Base-by-base conservation (phyloP, 805 yeast species). In the Metschnikowia borealis region DNA sequence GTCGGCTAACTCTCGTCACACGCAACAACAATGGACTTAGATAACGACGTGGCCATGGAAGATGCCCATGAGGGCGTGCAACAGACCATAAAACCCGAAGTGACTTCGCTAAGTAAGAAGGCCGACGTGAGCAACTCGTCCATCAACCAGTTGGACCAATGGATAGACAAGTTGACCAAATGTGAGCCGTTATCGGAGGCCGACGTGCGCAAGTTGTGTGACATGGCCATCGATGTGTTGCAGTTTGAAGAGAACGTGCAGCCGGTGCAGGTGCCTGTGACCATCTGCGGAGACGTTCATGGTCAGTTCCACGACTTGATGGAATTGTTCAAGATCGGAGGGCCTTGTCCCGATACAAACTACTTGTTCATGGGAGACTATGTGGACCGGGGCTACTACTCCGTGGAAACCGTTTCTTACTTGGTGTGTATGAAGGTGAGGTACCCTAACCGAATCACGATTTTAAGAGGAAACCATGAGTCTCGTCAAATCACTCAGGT, bases 231-330 rank as follows among this genome's bases (percentile, higher is more conserved):
- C 52, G 97, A 91, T 59, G 94, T 90, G 33, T 73, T 91, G 61
- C 95, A 89, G 67, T 85, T 83, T 59, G 97, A 91, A 73, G 91
- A 88, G 60, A 92, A 94, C 65, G 96, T 92, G 46, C 97, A 92
- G 71, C 96, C 96, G 1, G 97, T 92, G 43, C 83, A 82, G 55
- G 92, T 90, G 7, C 99, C 99, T 5, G 98, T 94, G 34, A 92
- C 98, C 17, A 90, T 91, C 57, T 92, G 97, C 75, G 97, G 97
- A 58, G 97, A 90, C 69, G 92, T 90, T 48, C 97, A 90, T 66
- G 97, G 97, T 38, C 97, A 90, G 69, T 91, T 90, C 67, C 97
- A 91, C 66, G 97, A 90, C 73, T 75, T 90, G 66, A 87, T 89
- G 84, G 97, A 90, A 68, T 75, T 90, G 52, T 91, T 90, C 70